Percentiles rank a stretch among this genome's conserved stretches.
phyloP scores from a whole-genome alignment of 202 grass and related monocot species.

The Panicum hallii region DNA sequence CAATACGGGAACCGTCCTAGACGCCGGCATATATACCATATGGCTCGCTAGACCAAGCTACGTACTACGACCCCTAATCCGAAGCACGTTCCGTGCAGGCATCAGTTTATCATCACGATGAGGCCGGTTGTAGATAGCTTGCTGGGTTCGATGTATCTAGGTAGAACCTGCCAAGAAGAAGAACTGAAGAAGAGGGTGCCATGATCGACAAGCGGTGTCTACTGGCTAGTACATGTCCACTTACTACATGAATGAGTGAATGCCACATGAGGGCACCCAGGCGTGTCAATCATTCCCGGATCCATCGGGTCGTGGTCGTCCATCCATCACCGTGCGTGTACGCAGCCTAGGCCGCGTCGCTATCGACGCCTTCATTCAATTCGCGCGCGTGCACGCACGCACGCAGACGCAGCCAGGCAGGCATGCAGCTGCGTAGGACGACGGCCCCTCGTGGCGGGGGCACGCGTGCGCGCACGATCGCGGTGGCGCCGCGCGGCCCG shows the following conservation, averaged over 20 bases:
- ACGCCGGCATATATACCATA: background rate
- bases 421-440: background rate
- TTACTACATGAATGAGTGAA: no score
- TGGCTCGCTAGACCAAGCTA: background rate
- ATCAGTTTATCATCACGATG: background rate
- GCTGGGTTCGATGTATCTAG: background rate
- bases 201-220: background rate
- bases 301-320: background rate
- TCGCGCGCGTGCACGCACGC: background rate
- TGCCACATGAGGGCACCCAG: background rate
- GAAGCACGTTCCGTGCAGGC: background rate
- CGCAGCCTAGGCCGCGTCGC: background rate
- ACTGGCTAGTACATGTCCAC: no score
- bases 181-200: background rate
- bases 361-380: constrained; percentile 1
- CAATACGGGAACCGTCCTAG: constrained; percentile 23
- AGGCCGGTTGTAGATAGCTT: background rate
- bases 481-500: constrained; percentile 4
- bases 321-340: background rate
- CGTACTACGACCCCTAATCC: background rate
- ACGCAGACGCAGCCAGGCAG: background rate
- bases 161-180: background rate
- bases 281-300: background rate
- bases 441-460: background rate
- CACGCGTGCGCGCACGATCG: constrained; percentile 10